Base-by-base conservation (phyloP, 2,329 filamentous ascomycete genomes). In the Penicillium sp. region DNA sequence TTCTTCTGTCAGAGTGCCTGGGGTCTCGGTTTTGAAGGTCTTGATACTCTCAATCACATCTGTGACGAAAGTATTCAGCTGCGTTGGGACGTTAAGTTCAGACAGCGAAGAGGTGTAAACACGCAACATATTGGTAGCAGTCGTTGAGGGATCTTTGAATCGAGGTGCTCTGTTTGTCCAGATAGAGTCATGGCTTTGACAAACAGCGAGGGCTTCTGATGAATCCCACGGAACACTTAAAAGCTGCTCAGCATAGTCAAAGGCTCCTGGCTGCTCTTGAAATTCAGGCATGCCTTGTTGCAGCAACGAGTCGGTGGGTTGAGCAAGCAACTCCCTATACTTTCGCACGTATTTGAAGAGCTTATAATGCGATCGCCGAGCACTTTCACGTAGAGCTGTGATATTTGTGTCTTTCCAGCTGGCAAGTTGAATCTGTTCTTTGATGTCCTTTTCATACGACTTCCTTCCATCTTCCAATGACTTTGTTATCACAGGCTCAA, bases 321-420 rank as follows among this genome's bases (percentile, higher is more conserved):
- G 88, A 20, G 85, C 85, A 18, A 99, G 80, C 11, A 95, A 74
- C 18, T 81, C 81, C 43, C 94, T 85, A 74, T 96, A 99, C 74
- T 97, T 97, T 55, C 90, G 83, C 46, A 99, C 89, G 35, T 96
- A 79, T 64, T 90, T 90, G 76, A 96, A 96, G 1, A 99, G 82
- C 72, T 96, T 97, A 65, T 88, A 85, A 68, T 99, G 94, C 20
- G 92, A 97, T 59, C 87, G 88, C 65, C 88, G 87, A 1, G 94
- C 91, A 71, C 93, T 97, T 67, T 97, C 91, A 62, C 87, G 84
- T 16, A 99, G 77, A 1, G 91, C 90, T 48, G 88, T 87, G 60
- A 99, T 95, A 66, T 97, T 99, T 21, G 90, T 96, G 64, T 99
- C 94, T 71, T 96, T 97, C 95, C 95, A 99, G 71, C 91, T 97